Conservation (phyloP, 1,284 basidiomycete genomes). For the Pyrrhoderma noxium region DNA sequence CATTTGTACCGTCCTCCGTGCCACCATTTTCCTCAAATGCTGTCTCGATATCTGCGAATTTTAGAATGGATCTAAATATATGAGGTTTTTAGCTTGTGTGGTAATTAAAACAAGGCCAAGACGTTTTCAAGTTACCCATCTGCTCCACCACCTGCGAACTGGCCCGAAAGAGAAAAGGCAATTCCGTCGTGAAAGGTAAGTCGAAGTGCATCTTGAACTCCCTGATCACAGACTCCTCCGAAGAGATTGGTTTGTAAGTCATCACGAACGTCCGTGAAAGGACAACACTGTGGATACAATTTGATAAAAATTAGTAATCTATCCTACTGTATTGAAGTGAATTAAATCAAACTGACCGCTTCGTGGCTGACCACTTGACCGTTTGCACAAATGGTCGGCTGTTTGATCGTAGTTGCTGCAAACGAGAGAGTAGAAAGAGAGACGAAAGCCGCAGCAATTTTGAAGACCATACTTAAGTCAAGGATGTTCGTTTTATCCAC, state of each 20-base stretch:
- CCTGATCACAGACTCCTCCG: slow-evolving; percentile 20
- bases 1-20: slow-evolving; percentile 25
- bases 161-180: slow-evolving; percentile 19
- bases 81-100: slow-evolving; percentile 16
- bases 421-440: slow-evolving; percentile 12
- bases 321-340: not conserved
- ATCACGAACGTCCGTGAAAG: slow-evolving; percentile 20
- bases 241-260: slow-evolving; percentile 21
- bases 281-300: slow-evolving; percentile 18
- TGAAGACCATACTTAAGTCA: slow-evolving; percentile 13
- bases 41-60: slow-evolving; percentile 16
- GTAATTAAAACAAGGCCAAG: slow-evolving; percentile 24
- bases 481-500: not conserved
- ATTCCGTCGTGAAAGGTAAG: slow-evolving; percentile 25
- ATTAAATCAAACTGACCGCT: slow-evolving; percentile 10
- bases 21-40: slow-evolving; percentile 24
- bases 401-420: slow-evolving; percentile 17
- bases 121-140: slow-evolving; percentile 23
- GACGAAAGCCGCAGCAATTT: slow-evolving; percentile 6
- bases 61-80: slow-evolving; percentile 13
- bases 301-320: not conserved
- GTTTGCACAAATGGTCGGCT: slow-evolving; percentile 19
- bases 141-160: slow-evolving; percentile 14
- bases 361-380: slow-evolving; percentile 18
- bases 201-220: slow-evolving; percentile 21